Percentiles rank a stretch among this genome's conserved stretches.
Evolutionary conservation across 257 asterid genomes (phyloP).

Genomic region (Nicotiana sylvestris): DNA sequence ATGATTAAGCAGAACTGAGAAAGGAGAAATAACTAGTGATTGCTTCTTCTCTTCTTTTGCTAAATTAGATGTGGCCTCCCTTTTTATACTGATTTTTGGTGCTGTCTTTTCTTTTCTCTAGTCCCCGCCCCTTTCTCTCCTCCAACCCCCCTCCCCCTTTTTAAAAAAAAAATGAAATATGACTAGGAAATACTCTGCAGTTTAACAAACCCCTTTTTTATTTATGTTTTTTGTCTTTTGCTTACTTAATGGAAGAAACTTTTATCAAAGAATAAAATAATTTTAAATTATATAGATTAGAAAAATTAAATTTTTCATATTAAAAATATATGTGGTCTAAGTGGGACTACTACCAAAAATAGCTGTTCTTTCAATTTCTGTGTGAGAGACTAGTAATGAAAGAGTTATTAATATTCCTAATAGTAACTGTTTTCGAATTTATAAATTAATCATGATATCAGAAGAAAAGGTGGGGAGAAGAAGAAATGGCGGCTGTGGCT

Average conservation of each 20-base stretch:
- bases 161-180: background rate
- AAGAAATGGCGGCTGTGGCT: slow-evolving; percentile 79
- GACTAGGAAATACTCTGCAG: background rate
- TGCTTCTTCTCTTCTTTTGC: background rate
- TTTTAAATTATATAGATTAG: too few species aligned
- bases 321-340: background rate
- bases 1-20: background rate
- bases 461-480: slow-evolving; percentile 7
- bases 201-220: background rate
- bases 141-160: background rate
- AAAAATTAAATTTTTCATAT: too few species aligned
- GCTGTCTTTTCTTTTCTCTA: background rate
- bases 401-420: background rate
- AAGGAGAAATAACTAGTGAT: background rate
- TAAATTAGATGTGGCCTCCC: slow-evolving; percentile 18
- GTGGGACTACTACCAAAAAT: slow-evolving; percentile 4
- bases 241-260: background rate
- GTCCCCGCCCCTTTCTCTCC: background rate
- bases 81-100: slow-evolving; percentile 41
- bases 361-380: background rate
- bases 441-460: slow-evolving; percentile 17
- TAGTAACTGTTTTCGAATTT: background rate
- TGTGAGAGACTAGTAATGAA: slow-evolving; percentile 12
- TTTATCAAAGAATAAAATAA: too few species aligned
- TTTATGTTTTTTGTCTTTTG: background rate